phyloP scores from a whole-genome alignment of 352 stramenopile species.

The Halophytophthora polymorphica region DNA sequence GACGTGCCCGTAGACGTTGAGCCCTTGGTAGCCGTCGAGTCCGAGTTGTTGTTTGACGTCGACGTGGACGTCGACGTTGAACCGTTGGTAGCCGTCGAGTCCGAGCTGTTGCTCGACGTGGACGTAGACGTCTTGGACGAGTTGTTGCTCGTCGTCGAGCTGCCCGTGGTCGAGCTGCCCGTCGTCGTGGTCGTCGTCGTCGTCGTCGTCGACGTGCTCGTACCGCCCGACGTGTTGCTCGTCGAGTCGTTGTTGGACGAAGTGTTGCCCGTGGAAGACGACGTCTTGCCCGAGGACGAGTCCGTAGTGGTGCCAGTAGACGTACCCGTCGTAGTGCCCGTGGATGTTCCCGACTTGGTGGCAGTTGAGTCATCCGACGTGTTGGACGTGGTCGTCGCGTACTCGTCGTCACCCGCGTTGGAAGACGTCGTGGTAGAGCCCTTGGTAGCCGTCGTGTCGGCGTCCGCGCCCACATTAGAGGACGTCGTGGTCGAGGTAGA shows the following conservation, averaged over 20 bases:
- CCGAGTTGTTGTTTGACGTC: constrained; percentile 5
- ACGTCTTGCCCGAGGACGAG: background rate
- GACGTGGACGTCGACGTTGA: constrained; percentile 3
- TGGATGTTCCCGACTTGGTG: background rate
- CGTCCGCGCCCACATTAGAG: constrained; percentile 1
- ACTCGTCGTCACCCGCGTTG: constrained; percentile 7
- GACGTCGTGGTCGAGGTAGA: constrained; percentile 2
- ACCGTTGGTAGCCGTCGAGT: background rate
- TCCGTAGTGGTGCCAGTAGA: no score
- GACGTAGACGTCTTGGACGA: constrained; percentile 6
- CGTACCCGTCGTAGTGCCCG: no score
- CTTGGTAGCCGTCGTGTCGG: constrained; percentile 5
- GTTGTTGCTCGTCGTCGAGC: constrained; percentile 1
- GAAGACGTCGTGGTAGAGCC: constrained; percentile 3
- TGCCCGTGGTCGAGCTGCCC: constrained; percentile 2
- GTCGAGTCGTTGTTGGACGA: background rate
- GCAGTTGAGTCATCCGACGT: background rate
- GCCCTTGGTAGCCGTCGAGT: background rate
- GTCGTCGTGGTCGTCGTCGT: constrained; percentile 5
- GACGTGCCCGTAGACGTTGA: background rate
- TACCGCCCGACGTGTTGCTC: background rate
- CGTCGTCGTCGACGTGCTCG: background rate
- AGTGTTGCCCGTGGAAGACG: constrained; percentile 7
- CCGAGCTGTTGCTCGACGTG: constrained; percentile 5
- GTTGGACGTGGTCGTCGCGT: constrained; percentile 1